Evolutionary conservation across 495 filamentous ascomycete genomes (phyloP).

Genomic region (Platismatia glauca): DNA sequence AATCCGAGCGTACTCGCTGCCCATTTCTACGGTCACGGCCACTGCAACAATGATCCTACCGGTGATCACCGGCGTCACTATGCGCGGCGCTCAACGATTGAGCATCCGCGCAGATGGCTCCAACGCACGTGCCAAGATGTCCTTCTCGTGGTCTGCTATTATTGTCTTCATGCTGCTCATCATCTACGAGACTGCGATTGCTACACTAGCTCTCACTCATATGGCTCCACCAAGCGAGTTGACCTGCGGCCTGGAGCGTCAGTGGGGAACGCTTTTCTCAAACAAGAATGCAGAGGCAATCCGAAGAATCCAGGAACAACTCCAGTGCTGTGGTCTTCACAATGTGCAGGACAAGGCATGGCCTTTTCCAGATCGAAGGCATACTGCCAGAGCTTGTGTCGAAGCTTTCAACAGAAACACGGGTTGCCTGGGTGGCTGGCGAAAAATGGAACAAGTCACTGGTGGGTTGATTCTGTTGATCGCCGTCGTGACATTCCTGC

Average conservation of each 20-base stretch:
- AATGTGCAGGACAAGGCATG: slow-evolving; percentile 19
- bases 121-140: background rate
- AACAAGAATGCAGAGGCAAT: slow-evolving; percentile 18
- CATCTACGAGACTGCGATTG: slow-evolving; percentile 26
- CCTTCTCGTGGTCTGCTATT: slow-evolving; percentile 12
- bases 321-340: slow-evolving; percentile 24
- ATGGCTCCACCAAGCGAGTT: slow-evolving; percentile 14
- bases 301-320: slow-evolving; percentile 23
- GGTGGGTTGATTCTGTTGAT: slow-evolving; percentile 28
- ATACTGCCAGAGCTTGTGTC: slow-evolving; percentile 15
- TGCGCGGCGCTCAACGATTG: slow-evolving; percentile 8
- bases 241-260: slow-evolving; percentile 16
- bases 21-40: slow-evolving; percentile 13
- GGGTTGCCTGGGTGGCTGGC: slow-evolving; percentile 28
- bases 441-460: slow-evolving; percentile 24
- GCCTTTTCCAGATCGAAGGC: slow-evolving; percentile 19
- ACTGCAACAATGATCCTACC: slow-evolving; percentile 23
- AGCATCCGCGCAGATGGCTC: slow-evolving; percentile 1
- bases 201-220: slow-evolving; percentile 22
- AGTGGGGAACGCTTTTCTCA: slow-evolving; percentile 16
- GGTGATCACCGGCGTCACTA: slow-evolving; percentile 19
- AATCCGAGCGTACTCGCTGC: slow-evolving; percentile 18
- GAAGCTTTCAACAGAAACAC: slow-evolving; percentile 15
- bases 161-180: slow-evolving; percentile 16
- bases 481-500: slow-evolving; percentile 23